phyloP scores from a whole-genome alignment of 1,284 basidiomycete species.

The Heliocybe sulcata region DNA sequence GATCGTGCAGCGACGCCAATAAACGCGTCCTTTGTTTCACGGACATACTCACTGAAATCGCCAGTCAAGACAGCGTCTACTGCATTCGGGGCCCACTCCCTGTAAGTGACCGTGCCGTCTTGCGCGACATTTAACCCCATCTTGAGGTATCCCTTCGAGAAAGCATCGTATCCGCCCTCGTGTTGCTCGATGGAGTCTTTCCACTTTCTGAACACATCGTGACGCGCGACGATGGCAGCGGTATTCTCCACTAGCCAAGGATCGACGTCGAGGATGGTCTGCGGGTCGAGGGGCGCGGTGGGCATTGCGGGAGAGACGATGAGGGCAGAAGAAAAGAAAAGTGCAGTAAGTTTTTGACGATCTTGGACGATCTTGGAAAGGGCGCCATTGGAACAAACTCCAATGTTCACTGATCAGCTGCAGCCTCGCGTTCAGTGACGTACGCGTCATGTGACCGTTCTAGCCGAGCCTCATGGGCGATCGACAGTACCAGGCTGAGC shows the following conservation, averaged over 20 bases:
- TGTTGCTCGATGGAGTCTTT: constrained; percentile 64
- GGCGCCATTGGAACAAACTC: background rate
- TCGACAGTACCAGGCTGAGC: too few relatives aligned
- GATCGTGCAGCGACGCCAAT: background rate
- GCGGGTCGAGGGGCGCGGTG: constrained; percentile 37
- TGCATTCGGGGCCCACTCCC: constrained; percentile 96
- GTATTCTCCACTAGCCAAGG: constrained; percentile 74
- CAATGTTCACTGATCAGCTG: background rate
- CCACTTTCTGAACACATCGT: constrained; percentile 69
- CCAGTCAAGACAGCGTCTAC: constrained; percentile 81
- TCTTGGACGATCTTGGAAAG: background rate
- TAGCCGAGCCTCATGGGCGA: background rate
- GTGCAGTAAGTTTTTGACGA: background rate
- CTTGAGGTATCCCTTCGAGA: constrained; percentile 82
- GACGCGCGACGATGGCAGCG: constrained; percentile 63
- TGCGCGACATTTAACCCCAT: constrained; percentile 77
- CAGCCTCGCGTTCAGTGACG: constrained; percentile 1
- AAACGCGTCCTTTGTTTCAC: constrained; percentile 1
- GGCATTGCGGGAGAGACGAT: constrained; percentile 22
- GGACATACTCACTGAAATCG: constrained; percentile 81
- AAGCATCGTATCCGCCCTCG: constrained; percentile 88
- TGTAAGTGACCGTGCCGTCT: constrained; percentile 74
- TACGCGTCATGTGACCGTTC: background rate
- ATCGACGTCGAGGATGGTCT: constrained; percentile 55
- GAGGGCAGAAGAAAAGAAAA: background rate